Evolutionary conservation across 257 asterid species (phyloP), one percentile per base, ranked within the genome.

Genomic region (Lantana camara): DNA sequence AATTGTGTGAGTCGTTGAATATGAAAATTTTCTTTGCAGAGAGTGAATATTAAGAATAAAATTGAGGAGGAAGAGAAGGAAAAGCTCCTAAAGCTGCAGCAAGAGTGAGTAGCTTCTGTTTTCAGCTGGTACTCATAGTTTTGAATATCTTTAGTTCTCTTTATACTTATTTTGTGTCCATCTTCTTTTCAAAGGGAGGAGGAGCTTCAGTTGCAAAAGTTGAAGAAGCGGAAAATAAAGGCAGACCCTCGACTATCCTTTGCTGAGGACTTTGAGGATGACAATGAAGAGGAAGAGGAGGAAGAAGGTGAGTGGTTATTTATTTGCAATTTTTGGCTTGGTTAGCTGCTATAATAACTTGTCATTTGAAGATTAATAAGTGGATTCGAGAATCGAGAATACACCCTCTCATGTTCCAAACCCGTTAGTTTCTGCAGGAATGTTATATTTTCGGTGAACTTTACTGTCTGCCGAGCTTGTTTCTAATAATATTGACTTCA

Each of bases 31-130:
- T 7, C 71, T 62, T 16, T 70, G 73, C 77, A 93, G 99, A 84
- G 99, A 74, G 97, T 94, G 63, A 94, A 89, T 72, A 94, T 94
- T 20, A 88, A 80, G 78, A 88, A 65, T 69, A 94, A 94, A 74
- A 42, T 94, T 48, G 99, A 94, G 76, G 99, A 94, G 90, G 97
- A 90, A 79, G 96, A 94, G 71, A 94, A 94, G 84, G 99, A 94
- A 77, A 94, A 90, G 79, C 97, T 90, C 69, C 91, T 88, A 65
- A 94, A 90, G 80, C 65, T 94, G 82, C 97, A 85, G 79, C 97
- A 90, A 77, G 96, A 90, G 97, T 90, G 76, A 84, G 99, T 69
- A 32, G 3, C 13, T 40, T 1, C 49, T 21, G 64, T 22, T 11
- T 17, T 41, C 61, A 66, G 65, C 30, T 48, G 42, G 58, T 52